A percentile compares a stretch with the other conserved stretches of the same genome.
These are phyloP conservation scores for Priceomyces fermenticarens DNA, from an alignment of 805 yeast genomes.

Conservation along the genomic window DNA sequence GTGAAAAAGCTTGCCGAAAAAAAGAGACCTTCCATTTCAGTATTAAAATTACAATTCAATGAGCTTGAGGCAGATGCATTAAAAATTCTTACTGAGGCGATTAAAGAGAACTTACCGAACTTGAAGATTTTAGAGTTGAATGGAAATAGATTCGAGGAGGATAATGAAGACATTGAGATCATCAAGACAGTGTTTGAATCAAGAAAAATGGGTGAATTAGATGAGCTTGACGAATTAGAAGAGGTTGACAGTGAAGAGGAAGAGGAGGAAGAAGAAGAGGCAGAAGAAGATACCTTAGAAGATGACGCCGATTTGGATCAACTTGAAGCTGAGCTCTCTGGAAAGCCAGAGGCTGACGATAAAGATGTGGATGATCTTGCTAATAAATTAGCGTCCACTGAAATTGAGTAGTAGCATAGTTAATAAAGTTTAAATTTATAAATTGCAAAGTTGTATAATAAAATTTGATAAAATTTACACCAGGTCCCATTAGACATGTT, in stretches of 20 bases:
- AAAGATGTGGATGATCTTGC: constrained; percentile 56
- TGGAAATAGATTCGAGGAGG: constrained; percentile 93
- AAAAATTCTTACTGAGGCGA: constrained; percentile 52
- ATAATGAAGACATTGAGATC: constrained; percentile 62
- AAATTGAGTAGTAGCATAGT: constrained; percentile 20
- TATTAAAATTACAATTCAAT: constrained; percentile 79
- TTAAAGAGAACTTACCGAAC: constrained; percentile 53
- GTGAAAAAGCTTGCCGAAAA: constrained; percentile 42
- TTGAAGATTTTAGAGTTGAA: constrained; percentile 76
- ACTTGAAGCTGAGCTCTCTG: constrained; percentile 54
- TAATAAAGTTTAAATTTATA: neutral
- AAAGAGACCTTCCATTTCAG: constrained; percentile 44
- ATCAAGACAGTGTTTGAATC: constrained; percentile 63
- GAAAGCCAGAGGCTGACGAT: constrained; percentile 45
- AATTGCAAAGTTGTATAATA: too few relatives aligned
- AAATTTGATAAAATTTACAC: too few relatives aligned
- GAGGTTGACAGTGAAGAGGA: constrained; percentile 72
- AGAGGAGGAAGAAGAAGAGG: constrained; percentile 59
- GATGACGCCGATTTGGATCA: constrained; percentile 53
- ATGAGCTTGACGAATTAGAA: constrained; percentile 93
- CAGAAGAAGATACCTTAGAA: constrained; percentile 46
- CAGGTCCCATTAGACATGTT: too few relatives aligned
- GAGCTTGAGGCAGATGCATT: constrained; percentile 74
- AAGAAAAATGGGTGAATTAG: constrained; percentile 78
- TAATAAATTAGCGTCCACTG: constrained; percentile 54